These are phyloP conservation scores for Bipolaris victoriae DNA, from an alignment of 2,329 filamentous ascomycete species.

Conservation along the genomic window DNA sequence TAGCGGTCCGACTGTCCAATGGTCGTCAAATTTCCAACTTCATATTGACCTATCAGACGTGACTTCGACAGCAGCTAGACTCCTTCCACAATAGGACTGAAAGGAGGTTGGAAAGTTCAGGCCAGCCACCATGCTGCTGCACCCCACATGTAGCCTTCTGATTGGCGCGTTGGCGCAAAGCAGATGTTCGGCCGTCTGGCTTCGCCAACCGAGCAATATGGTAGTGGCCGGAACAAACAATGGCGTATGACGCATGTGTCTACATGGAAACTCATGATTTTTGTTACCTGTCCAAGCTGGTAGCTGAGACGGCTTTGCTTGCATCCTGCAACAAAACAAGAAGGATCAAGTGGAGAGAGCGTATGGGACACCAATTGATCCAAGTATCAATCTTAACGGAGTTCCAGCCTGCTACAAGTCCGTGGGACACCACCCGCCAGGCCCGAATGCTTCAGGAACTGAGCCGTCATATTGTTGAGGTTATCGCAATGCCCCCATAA, in stretches of 20 bases:
- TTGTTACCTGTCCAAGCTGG: conserved; percentile 1
- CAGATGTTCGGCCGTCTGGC: conserved; percentile 8
- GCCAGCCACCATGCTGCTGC: not conserved
- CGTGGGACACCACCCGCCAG: conserved; percentile 2
- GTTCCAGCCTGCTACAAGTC: not conserved
- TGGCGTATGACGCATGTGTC: conserved; percentile 1
- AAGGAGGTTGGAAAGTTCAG: conserved; percentile 6
- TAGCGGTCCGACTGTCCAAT: conserved; percentile 8
- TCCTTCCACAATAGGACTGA: conserved; percentile 8
- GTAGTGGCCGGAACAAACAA: conserved; percentile 7
- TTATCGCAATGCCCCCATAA: not conserved
- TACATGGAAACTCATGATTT: conserved; percentile 3
- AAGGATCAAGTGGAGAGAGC: conserved; percentile 9
- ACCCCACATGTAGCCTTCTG: conserved; percentile 10
- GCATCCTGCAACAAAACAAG: conserved; percentile 4
- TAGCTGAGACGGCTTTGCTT: conserved; percentile 11
- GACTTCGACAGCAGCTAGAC: not conserved
- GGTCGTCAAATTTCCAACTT: conserved; percentile 6
- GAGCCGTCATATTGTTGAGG: conserved; percentile 8
- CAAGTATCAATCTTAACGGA: not conserved
- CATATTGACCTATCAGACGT: conserved; percentile 2
- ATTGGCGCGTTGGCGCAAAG: conserved; percentile 13
- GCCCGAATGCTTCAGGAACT: not conserved
- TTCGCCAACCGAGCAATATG: conserved; percentile 10
- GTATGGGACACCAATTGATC: conserved; percentile 3